Conservation (phyloP, 179 eudicot genomes). For the Nepenthes alata region DNA sequence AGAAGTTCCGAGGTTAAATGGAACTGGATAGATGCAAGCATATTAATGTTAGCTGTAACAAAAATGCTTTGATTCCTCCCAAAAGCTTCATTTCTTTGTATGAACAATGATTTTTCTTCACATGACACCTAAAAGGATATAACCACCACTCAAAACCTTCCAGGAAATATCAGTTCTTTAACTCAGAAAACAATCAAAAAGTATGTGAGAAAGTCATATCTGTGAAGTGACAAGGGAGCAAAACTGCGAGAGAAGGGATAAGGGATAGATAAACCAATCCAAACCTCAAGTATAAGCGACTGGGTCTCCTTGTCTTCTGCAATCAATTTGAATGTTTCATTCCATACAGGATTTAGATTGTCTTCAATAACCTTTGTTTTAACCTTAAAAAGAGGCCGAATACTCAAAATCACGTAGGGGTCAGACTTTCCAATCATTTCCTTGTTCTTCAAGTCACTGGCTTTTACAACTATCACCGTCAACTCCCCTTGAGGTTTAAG, state of each 20-base stretch:
- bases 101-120: too few species aligned
- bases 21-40: not conserved
- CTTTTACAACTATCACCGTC: constrained; percentile 68
- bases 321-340: constrained; percentile 69
- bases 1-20: not conserved
- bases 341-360: constrained; percentile 85
- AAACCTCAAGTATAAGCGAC: constrained; percentile 64
- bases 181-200: not conserved
- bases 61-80: too few species aligned
- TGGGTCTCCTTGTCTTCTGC: constrained; percentile 96
- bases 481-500: constrained; percentile 87
- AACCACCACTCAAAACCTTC: too few species aligned
- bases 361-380: constrained; percentile 71
- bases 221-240: not conserved
- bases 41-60: too few species aligned
- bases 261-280: constrained; percentile 10
- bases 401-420: constrained; percentile 57
- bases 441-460: constrained; percentile 74
- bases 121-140: too few species aligned
- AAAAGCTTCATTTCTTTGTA: too few species aligned
- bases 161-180: not conserved
- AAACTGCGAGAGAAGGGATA: not conserved
- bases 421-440: constrained; percentile 93
- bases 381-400: constrained; percentile 75
- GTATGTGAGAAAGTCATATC: not conserved